A percentile compares a stretch with the other conserved stretches of the same genome.
Evolutionary conservation across 2,329 filamentous ascomycete species (phyloP).

Genomic region (Xylaria multiplex): DNA sequence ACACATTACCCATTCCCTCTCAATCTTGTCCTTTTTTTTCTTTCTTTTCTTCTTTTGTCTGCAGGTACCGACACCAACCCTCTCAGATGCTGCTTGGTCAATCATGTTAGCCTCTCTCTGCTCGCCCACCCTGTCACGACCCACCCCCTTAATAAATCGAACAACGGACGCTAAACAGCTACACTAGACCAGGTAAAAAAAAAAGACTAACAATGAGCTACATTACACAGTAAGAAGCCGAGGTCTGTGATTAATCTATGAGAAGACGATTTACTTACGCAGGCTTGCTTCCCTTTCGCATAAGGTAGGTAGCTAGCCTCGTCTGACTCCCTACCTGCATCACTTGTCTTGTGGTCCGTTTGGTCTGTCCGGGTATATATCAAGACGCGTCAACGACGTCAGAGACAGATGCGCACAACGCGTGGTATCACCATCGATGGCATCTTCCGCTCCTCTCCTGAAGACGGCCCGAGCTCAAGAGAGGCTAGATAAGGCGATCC

Average conservation of each 20-base stretch:
- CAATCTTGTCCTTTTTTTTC: background rate
- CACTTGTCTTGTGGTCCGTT: background rate
- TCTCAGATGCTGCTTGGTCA: background rate
- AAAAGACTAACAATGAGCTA: slow-evolving; percentile 1
- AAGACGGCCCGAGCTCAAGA: slow-evolving; percentile 36
- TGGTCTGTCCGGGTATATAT: background rate
- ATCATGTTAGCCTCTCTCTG: background rate
- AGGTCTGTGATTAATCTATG: slow-evolving; percentile 8
- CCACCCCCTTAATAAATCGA: slow-evolving; percentile 16
- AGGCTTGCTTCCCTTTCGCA: background rate
- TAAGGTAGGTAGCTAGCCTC: background rate
- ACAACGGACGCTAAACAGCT: background rate
- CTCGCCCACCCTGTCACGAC: background rate
- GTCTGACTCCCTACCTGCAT: background rate
- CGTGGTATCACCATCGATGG: slow-evolving; percentile 39
- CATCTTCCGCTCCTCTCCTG: slow-evolving; percentile 38
- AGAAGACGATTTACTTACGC: too few species aligned
- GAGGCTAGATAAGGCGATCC: slow-evolving; percentile 53
- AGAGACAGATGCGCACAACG: slow-evolving; percentile 14
- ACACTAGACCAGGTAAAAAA: background rate
- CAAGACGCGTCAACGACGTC: slow-evolving; percentile 20
- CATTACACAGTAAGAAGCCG: slow-evolving; percentile 19
- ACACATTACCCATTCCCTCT: background rate
- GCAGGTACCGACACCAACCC: background rate
- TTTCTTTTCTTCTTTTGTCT: background rate